phyloP scores from a whole-genome alignment of 768 basidiomycete genomes.

The Rhodosporidiobolus sp. region DNA sequence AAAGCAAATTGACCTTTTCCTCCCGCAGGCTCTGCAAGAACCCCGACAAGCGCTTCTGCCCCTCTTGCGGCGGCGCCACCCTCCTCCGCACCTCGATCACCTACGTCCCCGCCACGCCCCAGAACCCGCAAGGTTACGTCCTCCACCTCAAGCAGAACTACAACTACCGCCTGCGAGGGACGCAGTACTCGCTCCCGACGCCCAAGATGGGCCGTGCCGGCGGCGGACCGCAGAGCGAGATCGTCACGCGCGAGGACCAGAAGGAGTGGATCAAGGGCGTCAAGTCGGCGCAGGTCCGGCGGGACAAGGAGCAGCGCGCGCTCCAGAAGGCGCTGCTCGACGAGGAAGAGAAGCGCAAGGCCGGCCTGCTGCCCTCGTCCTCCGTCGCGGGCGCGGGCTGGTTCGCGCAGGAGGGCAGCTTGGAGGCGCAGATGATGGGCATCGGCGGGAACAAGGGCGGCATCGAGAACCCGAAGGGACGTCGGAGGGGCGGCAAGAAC shows the following conservation, averaged over 20 bases:
- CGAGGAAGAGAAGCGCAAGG: slow-evolving; percentile 49
- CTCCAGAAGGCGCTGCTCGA: slow-evolving; percentile 57
- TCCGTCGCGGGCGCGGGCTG: slow-evolving; percentile 11
- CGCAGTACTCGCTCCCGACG: slow-evolving; percentile 84
- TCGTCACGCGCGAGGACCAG: slow-evolving; percentile 92
- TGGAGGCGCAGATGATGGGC: slow-evolving; percentile 40
- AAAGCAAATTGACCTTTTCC: not conserved
- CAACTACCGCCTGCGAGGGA: slow-evolving; percentile 87
- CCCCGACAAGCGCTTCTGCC: slow-evolving; percentile 89
- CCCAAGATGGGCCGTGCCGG: slow-evolving; percentile 78
- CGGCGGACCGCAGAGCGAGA: slow-evolving; percentile 61
- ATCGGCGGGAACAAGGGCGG: slow-evolving; percentile 55
- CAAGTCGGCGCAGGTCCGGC: slow-evolving; percentile 68
- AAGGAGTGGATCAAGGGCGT: slow-evolving; percentile 78
- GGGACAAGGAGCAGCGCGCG: slow-evolving; percentile 71
- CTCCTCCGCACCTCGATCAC: slow-evolving; percentile 88
- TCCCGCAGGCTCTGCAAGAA: slow-evolving; percentile 84
- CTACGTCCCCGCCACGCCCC: slow-evolving; percentile 48
- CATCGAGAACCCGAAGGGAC: slow-evolving; percentile 61
- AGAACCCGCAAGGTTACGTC: slow-evolving; percentile 60
- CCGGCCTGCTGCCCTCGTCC: not conserved
- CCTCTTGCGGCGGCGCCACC: slow-evolving; percentile 82
- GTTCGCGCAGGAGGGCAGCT: slow-evolving; percentile 29
- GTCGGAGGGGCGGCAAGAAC: slow-evolving; percentile 36
- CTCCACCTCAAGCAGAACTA: slow-evolving; percentile 94